phyloP scores from a whole-genome alignment of 2,329 filamentous ascomycete genomes.

The Scytalidium lignicola region DNA sequence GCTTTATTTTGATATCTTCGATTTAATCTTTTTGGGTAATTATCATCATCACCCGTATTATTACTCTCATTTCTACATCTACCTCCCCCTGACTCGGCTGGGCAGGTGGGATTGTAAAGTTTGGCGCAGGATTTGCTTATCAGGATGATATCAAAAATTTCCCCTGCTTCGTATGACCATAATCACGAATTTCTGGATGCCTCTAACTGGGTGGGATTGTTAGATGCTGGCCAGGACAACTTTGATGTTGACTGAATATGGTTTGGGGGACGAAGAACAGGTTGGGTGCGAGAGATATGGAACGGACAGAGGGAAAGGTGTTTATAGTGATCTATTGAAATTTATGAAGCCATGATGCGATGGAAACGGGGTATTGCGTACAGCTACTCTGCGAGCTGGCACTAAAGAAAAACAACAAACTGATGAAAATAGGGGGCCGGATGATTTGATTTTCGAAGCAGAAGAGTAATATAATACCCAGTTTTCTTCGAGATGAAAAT shows the following conservation, averaged over 20 bases:
- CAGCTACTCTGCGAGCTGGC: background rate
- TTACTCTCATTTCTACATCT: background rate
- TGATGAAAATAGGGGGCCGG: constrained; percentile 1
- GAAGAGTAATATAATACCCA: background rate
- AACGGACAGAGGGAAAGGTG: background rate
- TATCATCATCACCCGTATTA: background rate
- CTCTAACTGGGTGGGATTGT: background rate
- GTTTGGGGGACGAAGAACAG: background rate
- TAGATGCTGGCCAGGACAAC: background rate
- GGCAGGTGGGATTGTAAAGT: background rate
- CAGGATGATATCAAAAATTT: background rate
- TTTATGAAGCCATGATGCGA: background rate
- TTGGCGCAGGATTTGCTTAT: background rate
- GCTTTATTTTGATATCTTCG: background rate
- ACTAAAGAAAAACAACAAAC: background rate
- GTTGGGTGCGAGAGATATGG: background rate
- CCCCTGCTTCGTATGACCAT: background rate
- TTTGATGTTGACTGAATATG: background rate
- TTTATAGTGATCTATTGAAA: background rate
- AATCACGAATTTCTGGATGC: background rate
- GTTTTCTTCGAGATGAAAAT: background rate
- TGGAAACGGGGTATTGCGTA: background rate
- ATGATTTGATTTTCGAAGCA: background rate
- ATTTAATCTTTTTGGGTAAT: background rate
- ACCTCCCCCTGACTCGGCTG: background rate